phyloP scores from a whole-genome alignment of 202 grass and related monocot species.

The Panicum virgatum region DNA sequence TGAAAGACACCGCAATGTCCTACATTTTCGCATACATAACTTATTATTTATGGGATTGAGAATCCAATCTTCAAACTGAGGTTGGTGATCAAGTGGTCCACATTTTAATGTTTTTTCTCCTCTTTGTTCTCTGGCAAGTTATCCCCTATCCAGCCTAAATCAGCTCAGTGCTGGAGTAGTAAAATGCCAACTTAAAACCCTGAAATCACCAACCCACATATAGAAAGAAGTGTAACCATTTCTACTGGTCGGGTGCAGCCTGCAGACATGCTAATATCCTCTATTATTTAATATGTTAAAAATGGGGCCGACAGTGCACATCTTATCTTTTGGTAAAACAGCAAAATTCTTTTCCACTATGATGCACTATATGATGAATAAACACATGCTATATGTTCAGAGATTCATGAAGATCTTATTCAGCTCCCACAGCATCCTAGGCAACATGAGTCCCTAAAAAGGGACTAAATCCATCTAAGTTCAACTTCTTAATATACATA shows the following conservation, averaged over 20 bases:
- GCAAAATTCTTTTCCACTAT: background rate
- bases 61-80: background rate
- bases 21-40: background rate
- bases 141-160: slow-evolving; percentile 3
- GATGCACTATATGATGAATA: background rate
- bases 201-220: background rate
- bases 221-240: background rate
- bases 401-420: slow-evolving; percentile 8
- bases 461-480: slow-evolving; percentile 1
- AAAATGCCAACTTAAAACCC: slow-evolving; percentile 21
- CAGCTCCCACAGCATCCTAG: background rate
- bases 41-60: slow-evolving; percentile 9
- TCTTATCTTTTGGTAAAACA: background rate
- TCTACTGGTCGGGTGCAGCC: background rate
- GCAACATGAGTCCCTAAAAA: background rate
- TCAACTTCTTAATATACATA: slow-evolving; percentile 18
- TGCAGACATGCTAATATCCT: slow-evolving; percentile 5
- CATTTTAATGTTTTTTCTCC: background rate
- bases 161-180: slow-evolving; percentile 15
- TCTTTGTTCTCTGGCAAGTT: background rate
- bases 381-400: background rate
- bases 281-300: background rate
- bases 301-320: background rate
- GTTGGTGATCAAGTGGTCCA: background rate
- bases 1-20: background rate